Evolutionary conservation across 495 filamentous ascomycete genomes (phyloP), one percentile per base, ranked within the genome.

Genomic region (Echria macrotheca): DNA sequence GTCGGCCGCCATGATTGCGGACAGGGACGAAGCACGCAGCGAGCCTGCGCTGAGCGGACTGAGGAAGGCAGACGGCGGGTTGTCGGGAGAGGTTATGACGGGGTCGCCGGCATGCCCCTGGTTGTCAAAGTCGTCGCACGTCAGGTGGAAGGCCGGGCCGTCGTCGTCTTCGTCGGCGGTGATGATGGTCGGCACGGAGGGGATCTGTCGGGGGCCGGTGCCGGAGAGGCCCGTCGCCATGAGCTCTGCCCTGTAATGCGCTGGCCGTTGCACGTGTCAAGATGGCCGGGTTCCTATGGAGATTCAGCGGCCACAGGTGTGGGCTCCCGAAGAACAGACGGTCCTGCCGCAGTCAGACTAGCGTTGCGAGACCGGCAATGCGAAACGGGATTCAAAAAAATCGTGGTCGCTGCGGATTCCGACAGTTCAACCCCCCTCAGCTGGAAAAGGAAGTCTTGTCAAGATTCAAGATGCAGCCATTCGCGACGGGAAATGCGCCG

Each of bases 1-100:
- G 39, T 58, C 65, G 37, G 60, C 60, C 7, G 65, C 48, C 69
- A 73, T 71, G 25, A 53, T 47, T 43, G 54, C 53, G 50, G 58
- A 47, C 24, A 51, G 43, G 47, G 60, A 66, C n/a, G 31, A 21
- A 26, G 12, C 4, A 7, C 18, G 38, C 3, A 53, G 39, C 5
- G 50, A 43, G 17, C 21, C 21, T 21, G 52, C 29, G 42, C 47
- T 41, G n/a, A 41, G 33, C 9, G 56, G 59, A 42, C 55, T 55
- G 44, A 58, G 43, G 43, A 58, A 58, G n/a, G n/a, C n/a, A 43
- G 50, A 17, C 18, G 44, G 48, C 32, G 25, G 12, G 39, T 14
- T 31, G 42, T 50, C 39, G 40, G 37, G 40, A n/a, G n/a, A n/a
- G 38, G 37, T 41, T 11, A 41, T 7, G 14, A 56, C 26, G 21